Evolutionary conservation across 345 rosid genomes (phyloP), one percentile per base, ranked within the genome.

Genomic region (Pistacia integerrima): DNA sequence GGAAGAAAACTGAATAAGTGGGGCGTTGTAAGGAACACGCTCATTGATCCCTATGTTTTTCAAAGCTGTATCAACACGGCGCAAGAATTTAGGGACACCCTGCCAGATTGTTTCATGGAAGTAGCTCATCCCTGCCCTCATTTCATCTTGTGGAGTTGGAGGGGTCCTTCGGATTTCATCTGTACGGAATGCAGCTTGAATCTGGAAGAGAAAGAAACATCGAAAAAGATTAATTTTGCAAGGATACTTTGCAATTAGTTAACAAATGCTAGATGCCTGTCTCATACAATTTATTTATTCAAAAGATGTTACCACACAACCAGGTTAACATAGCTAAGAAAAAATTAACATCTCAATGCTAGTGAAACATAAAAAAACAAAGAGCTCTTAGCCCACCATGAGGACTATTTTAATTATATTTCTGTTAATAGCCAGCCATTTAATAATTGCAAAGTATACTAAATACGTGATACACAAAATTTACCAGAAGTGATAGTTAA

Each of bases 111-210:
- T 96, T 87, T 96, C 99, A 55, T 93, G 99, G 87, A 96, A 96
- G 84, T 95, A 95, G 77, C 99, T 95, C 99, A 95, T 93, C 80
- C 99, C 99, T 22, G 93, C 97, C 78, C 99, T 91, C 99, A 94
- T 97, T 76, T 97, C 99, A 89, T 97, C 99, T 83, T 97, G 99
- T 0, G 99, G 99, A 57, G 99, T 88, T 0, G 99, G 99, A 73
- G 97, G 95, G 28, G 98, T 92, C 86, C 99, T 94, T 57, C 97
- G 89, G 64, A 97, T 97, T 85, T 97, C 99, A 85, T 97, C 99
- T 0, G 99, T 97, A n/a, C 99, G 98, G 77, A 94, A 97, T 36
- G 98, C 99, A 88, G 99, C 99, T 97, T 97, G 99, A 82, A 97
- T 94, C 99, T 96, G 75, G 66, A 81, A 25, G 22, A 30, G 22